phyloP scores from a whole-genome alignment of 306 rosid genomes.

The Coriaria nepalensis region DNA sequence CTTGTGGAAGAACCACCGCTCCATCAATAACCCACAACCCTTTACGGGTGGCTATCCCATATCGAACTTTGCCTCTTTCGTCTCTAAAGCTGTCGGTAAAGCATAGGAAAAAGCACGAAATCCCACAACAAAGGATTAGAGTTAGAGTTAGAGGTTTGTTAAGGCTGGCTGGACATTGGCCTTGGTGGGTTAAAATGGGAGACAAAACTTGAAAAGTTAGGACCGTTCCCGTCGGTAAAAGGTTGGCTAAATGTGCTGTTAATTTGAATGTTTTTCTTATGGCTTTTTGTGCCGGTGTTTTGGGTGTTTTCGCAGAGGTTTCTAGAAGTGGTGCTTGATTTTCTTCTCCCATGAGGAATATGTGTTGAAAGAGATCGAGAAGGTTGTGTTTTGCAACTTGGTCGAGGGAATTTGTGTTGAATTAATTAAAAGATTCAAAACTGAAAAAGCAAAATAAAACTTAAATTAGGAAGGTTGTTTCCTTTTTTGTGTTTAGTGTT shows the following conservation, averaged over 20 bases:
- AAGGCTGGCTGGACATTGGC: constrained; percentile 26
- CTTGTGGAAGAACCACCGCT: constrained; percentile 19
- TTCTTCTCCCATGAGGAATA: too few species aligned
- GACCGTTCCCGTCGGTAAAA: constrained; percentile 61
- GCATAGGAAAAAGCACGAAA: constrained; percentile 34
- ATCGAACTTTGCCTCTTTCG: constrained; percentile 37
- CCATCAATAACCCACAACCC: constrained; percentile 62
- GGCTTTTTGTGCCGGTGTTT: constrained; percentile 40
- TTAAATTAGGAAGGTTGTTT: too few species aligned
- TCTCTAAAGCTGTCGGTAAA: constrained; percentile 59
- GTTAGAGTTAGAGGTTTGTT: constrained; percentile 29
- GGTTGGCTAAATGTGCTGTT: constrained; percentile 43
- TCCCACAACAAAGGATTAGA: constrained; percentile 34
- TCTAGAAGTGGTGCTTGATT: too few species aligned
- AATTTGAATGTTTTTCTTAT: constrained; percentile 51
- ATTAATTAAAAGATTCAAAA: too few species aligned
- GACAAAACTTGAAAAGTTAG: constrained; percentile 38
- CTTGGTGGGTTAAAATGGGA: constrained; percentile 41
- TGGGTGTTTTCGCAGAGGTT: constrained; percentile 11
- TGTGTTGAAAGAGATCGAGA: too few species aligned
- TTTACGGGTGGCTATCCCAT: constrained; percentile 45
- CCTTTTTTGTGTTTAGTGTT: too few species aligned
- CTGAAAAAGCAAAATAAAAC: too few species aligned
- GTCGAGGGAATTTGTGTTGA: too few species aligned
- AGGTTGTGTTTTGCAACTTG: too few species aligned